Conservation (phyloP, 2,329 filamentous ascomycete species). For the Colletotrichum camelliae region DNA sequence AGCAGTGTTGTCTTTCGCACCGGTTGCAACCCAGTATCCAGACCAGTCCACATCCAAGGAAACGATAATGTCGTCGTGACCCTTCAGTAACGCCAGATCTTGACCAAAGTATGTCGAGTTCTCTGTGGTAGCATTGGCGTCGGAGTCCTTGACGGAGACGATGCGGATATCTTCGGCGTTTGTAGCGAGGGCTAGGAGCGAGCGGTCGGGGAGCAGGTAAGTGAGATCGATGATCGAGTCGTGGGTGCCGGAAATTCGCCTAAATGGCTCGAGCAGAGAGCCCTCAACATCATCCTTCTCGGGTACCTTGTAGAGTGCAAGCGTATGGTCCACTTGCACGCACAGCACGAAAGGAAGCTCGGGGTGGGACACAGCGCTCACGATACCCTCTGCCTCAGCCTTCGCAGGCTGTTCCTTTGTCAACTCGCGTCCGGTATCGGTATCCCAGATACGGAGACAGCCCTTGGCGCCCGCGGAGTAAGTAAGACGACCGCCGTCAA, state of each 20-base stretch:
- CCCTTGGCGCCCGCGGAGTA: conserved; percentile 89
- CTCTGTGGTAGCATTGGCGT: conserved; percentile 31
- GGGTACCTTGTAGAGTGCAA: conserved; percentile 71
- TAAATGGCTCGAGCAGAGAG: conserved; percentile 55
- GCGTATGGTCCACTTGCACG: conserved; percentile 87
- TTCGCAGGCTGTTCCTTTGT: conserved; percentile 73
- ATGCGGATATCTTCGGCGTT: conserved; percentile 94
- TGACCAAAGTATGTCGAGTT: conserved; percentile 77
- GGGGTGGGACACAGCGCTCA: conserved; percentile 72
- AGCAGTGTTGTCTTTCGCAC: conserved; percentile 95
- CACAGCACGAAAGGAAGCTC: conserved; percentile 76
- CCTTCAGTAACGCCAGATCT: conserved; percentile 84
- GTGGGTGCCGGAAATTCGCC: conserved; percentile 92
- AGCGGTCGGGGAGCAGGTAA: conserved; percentile 81
- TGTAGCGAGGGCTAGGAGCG: conserved; percentile 86
- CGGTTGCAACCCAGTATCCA: conserved; percentile 94
- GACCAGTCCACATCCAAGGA: conserved; percentile 96
- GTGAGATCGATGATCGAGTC: conserved; percentile 97
- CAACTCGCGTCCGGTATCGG: conserved; percentile 77
- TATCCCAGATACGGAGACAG: conserved; percentile 82
- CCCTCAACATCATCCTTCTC: conserved; percentile 37
- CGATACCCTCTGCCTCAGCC: conserved; percentile 69
- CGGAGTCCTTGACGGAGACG: conserved; percentile 68
- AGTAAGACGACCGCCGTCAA: conserved; percentile 72
- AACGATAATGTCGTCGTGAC: conserved; percentile 95